Evolutionary conservation across 139 green algal genomes (phyloP), one percentile per base, ranked within the genome.

Genomic region (Tetratostichococcus sp.): DNA sequence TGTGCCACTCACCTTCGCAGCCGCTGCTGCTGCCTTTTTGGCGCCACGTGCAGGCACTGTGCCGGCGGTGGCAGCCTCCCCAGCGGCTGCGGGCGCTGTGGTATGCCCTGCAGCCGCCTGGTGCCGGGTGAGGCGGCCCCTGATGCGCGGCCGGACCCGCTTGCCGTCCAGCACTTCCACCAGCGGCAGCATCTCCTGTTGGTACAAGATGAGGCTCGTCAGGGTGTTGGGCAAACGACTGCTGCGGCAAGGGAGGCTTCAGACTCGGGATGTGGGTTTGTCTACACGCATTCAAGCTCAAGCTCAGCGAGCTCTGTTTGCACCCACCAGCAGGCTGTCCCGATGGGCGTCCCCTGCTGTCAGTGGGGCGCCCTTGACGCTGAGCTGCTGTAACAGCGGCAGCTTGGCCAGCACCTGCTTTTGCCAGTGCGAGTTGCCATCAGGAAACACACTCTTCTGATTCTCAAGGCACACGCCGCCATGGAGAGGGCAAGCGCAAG

Each of bases 151-250:
- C 50, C 50, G 50, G 11, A 84, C 39, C 8, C 80, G n/a, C 8
- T 80, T 69, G 21, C 75, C 84, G 59, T 85, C 80, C 68, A 85
- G 42, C 19, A 85, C 71, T 32, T 85, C 72, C 17, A 85, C 33
- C 25, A 39, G 65, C 43, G 80, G 78, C 62, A 77, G 30, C 58
- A 84, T 6, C 11, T 50, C 39, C 39, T 50, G 39, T 11, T 6
- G 6, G 39, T 11, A 50, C 39, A 11, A 50, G 8, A n/a, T 11
- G 39, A 6, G 8, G 39, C 39, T 11, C 6, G 39, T 50, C 39
- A 50, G 39, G 8, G 11, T 50, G 39, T 11, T 11, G 11, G 39
- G 8, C 39, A 50, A 50, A 21, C 11, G 8, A 50, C 8, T 6
- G 39, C n/a, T n/a, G n/a, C n/a, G n/a, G n/a, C n/a, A n/a, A n/a